Evolutionary conservation across 768 basidiomycete genomes (phyloP), one percentile per base, ranked within the genome.

Genomic region (Tylopilus vinaceipallidus): DNA sequence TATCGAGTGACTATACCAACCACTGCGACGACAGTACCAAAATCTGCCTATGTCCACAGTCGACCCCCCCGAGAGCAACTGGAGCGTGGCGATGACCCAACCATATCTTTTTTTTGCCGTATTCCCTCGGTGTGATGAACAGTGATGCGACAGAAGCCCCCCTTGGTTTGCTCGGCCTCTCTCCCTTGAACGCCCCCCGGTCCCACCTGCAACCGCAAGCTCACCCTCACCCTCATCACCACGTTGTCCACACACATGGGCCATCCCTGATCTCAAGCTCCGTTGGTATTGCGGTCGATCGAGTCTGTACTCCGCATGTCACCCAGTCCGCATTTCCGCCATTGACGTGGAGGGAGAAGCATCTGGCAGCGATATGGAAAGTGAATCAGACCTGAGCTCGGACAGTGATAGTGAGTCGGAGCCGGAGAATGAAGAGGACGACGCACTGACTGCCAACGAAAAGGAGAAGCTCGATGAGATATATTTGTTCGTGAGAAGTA

Each of bases 91-190:
- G 34, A 34, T 53, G 49, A 48, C 42, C 2, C 37, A 30, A 22
- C 38, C 51, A 37, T 45, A 19, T 14, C 3, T 50, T 53, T 43
- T 47, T 44, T 33, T 52, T 29, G 49, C 47, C 47, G 42, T 51
- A 43, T 50, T 34, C n/a, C n/a, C n/a, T n/a, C n/a, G 49, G 53
- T 57, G 59, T 65, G 64, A 77, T 76, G 75, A 71, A 70, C 63
- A 75, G 66, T 69, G 81, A 81, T 78, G 79, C 77, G 58, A 73
- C 75, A 60, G 80, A 82, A 66, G 80, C 80, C 48, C 78, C 78
- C 34, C 76, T 82, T 49, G 80, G 79, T 63, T 70, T 82, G 23
- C 74, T 82, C 52, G 74, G 75, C 60, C 76, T 81, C 42, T 75
- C 72, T 36, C 67, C 71, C 41, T 61, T 65, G 48, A 67, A 67